Evolutionary conservation across 805 yeast species (phyloP).

Genomic region (Myxozyma lipomycoides): DNA sequence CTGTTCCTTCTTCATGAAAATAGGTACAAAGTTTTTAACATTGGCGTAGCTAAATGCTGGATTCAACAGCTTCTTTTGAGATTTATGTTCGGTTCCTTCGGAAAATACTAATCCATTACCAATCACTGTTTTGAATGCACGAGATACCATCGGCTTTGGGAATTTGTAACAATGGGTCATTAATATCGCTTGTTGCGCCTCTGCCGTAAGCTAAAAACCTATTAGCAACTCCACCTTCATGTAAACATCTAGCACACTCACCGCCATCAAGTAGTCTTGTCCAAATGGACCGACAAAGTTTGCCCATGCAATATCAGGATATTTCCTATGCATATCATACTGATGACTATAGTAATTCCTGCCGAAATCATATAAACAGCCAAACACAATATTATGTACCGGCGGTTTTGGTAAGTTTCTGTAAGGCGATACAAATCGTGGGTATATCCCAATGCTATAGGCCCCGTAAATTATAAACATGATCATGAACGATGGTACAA

Average conservation of each 20-base stretch:
- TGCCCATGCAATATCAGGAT: slow-evolving; percentile 9
- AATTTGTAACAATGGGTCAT: slow-evolving; percentile 10
- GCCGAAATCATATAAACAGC: slow-evolving; percentile 10
- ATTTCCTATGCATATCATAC: slow-evolving; percentile 1
- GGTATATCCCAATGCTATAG: slow-evolving; percentile 12
- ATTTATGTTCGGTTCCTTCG: slow-evolving; percentile 20
- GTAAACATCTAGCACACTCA: neutral
- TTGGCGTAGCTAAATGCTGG: slow-evolving; percentile 20
- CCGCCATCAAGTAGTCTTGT: slow-evolving; percentile 9
- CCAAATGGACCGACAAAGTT: slow-evolving; percentile 7
- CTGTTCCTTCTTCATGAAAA: slow-evolving; percentile 7
- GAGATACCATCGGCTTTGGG: slow-evolving; percentile 11
- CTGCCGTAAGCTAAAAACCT: slow-evolving; percentile 7
- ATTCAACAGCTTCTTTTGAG: slow-evolving; percentile 10
- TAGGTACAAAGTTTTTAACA: slow-evolving; percentile 16
- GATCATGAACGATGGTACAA: neutral
- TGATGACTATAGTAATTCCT: slow-evolving; percentile 8
- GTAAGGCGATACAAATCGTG: slow-evolving; percentile 13
- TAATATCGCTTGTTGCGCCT: slow-evolving; percentile 10
- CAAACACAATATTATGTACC: slow-evolving; percentile 11
- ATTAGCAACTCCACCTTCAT: neutral
- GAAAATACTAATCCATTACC: slow-evolving; percentile 22
- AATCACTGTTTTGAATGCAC: slow-evolving; percentile 6
- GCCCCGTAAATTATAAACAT: neutral
- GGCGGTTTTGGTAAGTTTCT: slow-evolving; percentile 9